Evolutionary conservation across 257 asterid genomes (phyloP), one percentile per base, ranked within the genome.

Genomic region (Jasminum sambac): DNA sequence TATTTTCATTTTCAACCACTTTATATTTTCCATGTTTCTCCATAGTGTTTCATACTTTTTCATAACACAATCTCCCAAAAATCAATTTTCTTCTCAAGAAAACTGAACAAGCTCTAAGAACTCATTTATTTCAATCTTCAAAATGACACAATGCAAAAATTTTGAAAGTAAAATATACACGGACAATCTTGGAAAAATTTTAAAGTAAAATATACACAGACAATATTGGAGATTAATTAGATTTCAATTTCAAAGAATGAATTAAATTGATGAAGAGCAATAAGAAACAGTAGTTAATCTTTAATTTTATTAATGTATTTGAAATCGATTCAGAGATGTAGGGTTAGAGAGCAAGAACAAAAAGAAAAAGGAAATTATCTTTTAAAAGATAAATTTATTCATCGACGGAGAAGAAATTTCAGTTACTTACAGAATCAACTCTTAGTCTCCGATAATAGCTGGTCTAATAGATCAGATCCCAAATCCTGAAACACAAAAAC

Each of bases 401-500:
- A 52, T 25, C 8, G 30, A 19, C 8, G 61, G 10, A 52, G 61
- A 52, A 55, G 62, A 55, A 9, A 10, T 55, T 55, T 23, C 0
- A 19, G 14, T 23, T 55, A 55, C 62, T 23, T 23, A 55, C 62
- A 55, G 23, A 55, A 55, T 55, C 36, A 69, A n/a, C n/a, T n/a
- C n/a, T n/a, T n/a, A 38, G 5, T 36, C 4, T 39, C 36, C 11
- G 73, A 69, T 57, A 69, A 69, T 4, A 69, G 74, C 26, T 79
- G 41, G 34, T 79, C 83, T 60, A 74, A 42, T 55, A 79, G 66
- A 66, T 79, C 83, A 66, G 83, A 43, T 21, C 83, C 83, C 37
- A 84, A 77, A 11, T 82, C 89, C 70, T 80, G 68, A 75, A 84
- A 44, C 73, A 79, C 85, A 57, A 84, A n/a, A 43, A 82, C 68